A percentile compares a stretch with the other conserved stretches of the same genome.
phyloP scores from a whole-genome alignment of 768 basidiomycete species.

The Leccinum broughii region DNA sequence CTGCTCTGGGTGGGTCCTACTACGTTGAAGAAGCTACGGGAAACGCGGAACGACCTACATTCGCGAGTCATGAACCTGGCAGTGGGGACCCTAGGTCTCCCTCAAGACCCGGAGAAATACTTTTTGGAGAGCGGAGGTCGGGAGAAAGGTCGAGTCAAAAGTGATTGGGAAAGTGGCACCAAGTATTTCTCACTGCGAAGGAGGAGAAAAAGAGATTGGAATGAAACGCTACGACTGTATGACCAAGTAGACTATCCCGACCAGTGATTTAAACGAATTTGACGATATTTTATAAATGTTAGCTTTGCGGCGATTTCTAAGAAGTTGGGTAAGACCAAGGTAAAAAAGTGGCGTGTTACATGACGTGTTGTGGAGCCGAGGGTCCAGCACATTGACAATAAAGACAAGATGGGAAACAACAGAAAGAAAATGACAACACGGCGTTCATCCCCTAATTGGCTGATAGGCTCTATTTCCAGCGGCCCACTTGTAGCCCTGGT shows the following conservation, averaged over 20 bases:
- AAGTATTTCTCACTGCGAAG: constrained; percentile 80
- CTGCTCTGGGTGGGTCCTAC: constrained; percentile 62
- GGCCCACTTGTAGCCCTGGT: constrained; percentile 61
- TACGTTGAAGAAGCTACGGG: constrained; percentile 54
- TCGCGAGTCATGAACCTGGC: constrained; percentile 69
- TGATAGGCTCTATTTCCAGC: constrained; percentile 72
- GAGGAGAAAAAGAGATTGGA: constrained; percentile 86
- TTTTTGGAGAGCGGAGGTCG: constrained; percentile 58
- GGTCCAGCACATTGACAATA: neutral
- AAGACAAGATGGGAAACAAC: neutral
- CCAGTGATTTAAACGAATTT: constrained; percentile 35
- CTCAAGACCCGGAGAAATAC: constrained; percentile 66
- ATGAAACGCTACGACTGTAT: constrained; percentile 78
- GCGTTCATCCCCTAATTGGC: constrained; percentile 29
- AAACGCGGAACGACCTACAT: constrained; percentile 57
- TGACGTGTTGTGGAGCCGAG: neutral
- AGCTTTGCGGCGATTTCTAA: neutral
- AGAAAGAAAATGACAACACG: neutral
- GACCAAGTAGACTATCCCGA: constrained; percentile 82
- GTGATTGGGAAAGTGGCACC: constrained; percentile 66
- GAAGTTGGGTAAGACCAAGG: neutral
- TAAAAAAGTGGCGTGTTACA: neutral
- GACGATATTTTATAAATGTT: neutral
- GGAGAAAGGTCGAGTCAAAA: constrained; percentile 69
- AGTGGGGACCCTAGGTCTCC: constrained; percentile 55